phyloP scores from a whole-genome alignment of 2,329 filamentous ascomycete genomes.

The Aspergillus awamori region DNA sequence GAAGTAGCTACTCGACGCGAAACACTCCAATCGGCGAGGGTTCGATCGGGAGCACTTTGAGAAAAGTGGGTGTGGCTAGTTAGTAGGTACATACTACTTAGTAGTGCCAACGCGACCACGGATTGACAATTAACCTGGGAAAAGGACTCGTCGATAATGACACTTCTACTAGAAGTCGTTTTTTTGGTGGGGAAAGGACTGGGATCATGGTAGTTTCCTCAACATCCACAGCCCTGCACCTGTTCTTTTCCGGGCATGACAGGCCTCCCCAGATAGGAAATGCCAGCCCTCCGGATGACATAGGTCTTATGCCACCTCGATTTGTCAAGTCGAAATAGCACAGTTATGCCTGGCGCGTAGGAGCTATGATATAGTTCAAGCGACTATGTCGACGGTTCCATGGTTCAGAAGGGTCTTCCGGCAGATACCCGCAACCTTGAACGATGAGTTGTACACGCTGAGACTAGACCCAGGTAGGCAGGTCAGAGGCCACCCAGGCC shows the following conservation, averaged over 20 bases:
- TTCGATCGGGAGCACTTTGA: background rate
- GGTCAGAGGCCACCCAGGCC: background rate
- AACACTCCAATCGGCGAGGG: background rate
- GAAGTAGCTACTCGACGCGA: background rate
- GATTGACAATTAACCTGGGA: background rate
- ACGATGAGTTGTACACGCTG: slow-evolving; percentile 9
- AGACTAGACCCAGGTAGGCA: slow-evolving; percentile 1
- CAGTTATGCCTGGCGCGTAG: background rate
- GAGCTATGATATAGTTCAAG: slow-evolving; percentile 12
- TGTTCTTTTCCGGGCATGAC: slow-evolving; percentile 4
- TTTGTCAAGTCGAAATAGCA: background rate
- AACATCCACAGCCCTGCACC: background rate
- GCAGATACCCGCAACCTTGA: slow-evolving; percentile 21
- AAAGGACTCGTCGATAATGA: background rate
- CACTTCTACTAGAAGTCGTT: background rate
- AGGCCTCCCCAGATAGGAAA: background rate
- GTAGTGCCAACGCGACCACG: background rate
- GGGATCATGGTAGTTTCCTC: background rate
- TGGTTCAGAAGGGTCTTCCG: slow-evolving; percentile 18
- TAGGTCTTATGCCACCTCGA: background rate
- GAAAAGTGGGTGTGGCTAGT: background rate
- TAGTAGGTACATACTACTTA: background rate
- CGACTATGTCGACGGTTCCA: slow-evolving; percentile 19
- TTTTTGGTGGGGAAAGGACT: background rate
- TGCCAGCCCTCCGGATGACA: background rate